Evolutionary conservation across 2,329 filamentous ascomycete species (phyloP).

Genomic region (Botryosphaeria agaves): DNA sequence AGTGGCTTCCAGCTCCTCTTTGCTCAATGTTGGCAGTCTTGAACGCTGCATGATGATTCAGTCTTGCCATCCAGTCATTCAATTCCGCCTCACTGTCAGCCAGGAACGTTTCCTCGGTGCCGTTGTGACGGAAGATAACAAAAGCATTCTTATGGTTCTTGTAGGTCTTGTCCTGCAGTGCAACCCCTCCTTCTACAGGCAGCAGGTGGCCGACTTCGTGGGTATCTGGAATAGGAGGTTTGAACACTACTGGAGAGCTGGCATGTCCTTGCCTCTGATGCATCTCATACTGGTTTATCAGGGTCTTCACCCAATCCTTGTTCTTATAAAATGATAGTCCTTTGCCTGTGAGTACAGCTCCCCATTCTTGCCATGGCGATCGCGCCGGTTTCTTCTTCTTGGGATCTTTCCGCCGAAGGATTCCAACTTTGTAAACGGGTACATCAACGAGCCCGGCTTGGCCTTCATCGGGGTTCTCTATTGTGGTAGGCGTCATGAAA

Average conservation of each 20-base stretch:
- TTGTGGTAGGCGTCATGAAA: conserved; percentile 77
- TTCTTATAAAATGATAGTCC: conserved; percentile 96
- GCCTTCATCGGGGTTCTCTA: conserved; percentile 68
- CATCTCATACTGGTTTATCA: conserved; percentile 75
- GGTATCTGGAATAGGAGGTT: conserved; percentile 69
- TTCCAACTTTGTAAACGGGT: conserved; percentile 88
- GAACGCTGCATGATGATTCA: conserved; percentile 94
- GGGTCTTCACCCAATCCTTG: conserved; percentile 73
- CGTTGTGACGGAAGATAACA: conserved; percentile 71
- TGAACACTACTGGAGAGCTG: conserved; percentile 68
- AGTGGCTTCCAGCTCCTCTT: conserved; percentile 67
- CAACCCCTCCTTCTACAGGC: conserved; percentile 85
- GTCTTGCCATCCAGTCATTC: conserved; percentile 90
- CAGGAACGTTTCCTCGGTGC: conserved; percentile 76
- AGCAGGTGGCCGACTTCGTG: conserved; percentile 92
- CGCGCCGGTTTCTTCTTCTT: conserved; percentile 93
- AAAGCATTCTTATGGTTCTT: conserved; percentile 95
- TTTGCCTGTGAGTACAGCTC: conserved; percentile 86
- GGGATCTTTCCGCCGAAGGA: conserved; percentile 83
- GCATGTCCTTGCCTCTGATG: conserved; percentile 65
- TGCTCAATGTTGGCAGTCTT: conserved; percentile 81
- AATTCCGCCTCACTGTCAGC: conserved; percentile 82
- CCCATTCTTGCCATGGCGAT: conserved; percentile 98
- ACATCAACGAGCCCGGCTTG: conserved; percentile 92
- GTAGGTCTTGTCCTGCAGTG: conserved; percentile 70